Base-by-base conservation (phyloP, 768 basidiomycete genomes). In the Boletus tomentosulus region DNA sequence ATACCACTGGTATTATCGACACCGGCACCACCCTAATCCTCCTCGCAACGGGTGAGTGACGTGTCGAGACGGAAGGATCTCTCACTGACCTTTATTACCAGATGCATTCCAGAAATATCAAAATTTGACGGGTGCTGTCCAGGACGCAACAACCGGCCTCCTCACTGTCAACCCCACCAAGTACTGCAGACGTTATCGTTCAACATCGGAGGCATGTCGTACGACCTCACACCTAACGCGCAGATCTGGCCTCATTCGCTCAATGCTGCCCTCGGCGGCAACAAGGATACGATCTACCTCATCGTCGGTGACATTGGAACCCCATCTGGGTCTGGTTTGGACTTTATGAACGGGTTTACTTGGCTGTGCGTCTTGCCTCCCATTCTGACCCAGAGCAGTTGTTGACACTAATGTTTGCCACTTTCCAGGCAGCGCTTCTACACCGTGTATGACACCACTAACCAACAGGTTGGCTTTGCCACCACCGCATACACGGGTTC, bases 1-100 rank as follows among this genome's bases (percentile, higher is more conserved):
- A 16, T 3, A 53, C 50, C 22, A 57, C 69, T 42, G 69, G 69
- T 28, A 65, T 70, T 31, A 61, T 70, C 13, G 69, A 69, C 57
- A 67, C 67, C 6, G 67, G 67, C 25, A 64, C 60, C 37, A 65
- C 62, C 13, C 54, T 66, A n/a, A 49, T 60, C 28, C 49, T 61
- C 10, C 31, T 65, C 3, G 60, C 60, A 11, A 49, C 61, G 5
- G 48, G 64, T 62, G 33, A 48, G 55, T 41, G 11, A 24, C 3
- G 2, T n/a, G 6, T 12, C 7, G 22, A 33, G 45, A 24, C 25
- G 3, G 22, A 24, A 6, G 4, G 19, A 12, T 28, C 10, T 5
- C 7, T 7, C 15, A 3, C 45, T 22, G 15, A 16, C n/a, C 42
- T 25, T 42, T n/a, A n/a, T n/a, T n/a, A 13, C 25, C n/a, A 61